These are phyloP conservation scores for Fraxinus americana DNA, from an alignment of 257 asterid genomes.

Conservation along the genomic window DNA sequence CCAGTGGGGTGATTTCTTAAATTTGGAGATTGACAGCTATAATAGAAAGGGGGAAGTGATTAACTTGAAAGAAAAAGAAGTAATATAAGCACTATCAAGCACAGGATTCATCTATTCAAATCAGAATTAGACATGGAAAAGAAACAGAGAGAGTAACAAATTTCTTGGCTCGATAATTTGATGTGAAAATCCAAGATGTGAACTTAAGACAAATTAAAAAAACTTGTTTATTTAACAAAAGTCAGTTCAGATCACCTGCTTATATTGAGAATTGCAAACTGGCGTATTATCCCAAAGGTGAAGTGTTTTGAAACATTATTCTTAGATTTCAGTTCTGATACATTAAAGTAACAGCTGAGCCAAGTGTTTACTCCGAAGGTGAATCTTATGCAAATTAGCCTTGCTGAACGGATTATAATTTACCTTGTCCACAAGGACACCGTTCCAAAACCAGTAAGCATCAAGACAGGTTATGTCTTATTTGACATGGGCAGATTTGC, in stretches of 20 bases:
- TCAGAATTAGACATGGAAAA: not conserved
- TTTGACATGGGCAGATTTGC: not conserved
- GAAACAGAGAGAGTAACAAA: not conserved
- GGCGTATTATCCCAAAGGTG: not conserved
- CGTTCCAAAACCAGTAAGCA: not conserved
- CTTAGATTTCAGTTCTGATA: not conserved
- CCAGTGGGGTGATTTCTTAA: not conserved
- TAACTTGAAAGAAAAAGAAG: not conserved
- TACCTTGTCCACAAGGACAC: not conserved
- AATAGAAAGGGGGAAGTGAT: not conserved
- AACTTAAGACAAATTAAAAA: not conserved
- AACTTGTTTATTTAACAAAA: not conserved
- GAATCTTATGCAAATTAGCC: not conserved
- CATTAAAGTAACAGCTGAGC: not conserved
- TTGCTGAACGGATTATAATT: not conserved
- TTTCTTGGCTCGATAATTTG: not conserved
- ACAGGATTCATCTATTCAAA: too few relatives aligned
- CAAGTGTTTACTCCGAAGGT: not conserved
- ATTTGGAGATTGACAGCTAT: not conserved
- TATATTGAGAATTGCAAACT: not conserved
- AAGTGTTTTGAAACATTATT: not conserved
- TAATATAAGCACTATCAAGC: not conserved
- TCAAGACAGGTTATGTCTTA: not conserved
- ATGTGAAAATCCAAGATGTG: not conserved
- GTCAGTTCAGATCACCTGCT: not conserved